Evolutionary conservation across 352 stramenopile genomes (phyloP), one percentile per base, ranked within the genome.

Genomic region (Globisporangium megalacanthum): DNA sequence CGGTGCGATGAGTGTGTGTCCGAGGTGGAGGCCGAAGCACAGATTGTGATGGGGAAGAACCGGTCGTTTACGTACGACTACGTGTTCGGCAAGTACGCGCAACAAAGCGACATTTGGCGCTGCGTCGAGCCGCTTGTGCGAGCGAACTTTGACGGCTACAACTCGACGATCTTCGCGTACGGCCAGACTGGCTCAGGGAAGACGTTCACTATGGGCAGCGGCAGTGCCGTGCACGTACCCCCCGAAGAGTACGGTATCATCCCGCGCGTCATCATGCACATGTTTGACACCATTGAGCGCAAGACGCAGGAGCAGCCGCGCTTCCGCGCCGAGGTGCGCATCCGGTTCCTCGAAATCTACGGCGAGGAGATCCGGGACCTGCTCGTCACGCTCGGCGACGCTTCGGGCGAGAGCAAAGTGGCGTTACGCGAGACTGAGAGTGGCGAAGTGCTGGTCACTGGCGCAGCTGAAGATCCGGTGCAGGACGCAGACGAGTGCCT

Each of bases 301-400:
- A 89, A 89, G 61, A 77, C 52, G 31, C 61, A 68, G 31, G 75
- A 79, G 31, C 86, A 80, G 7, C 61, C 74, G 31, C 75, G 79
- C 54, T 94, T 89, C 64, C 72, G 73, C 29, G 72, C 75, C 22
- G 65, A 88, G 37, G 62, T 95, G n/a, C 73, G 75, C 39, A 75
- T 94, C 47, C 75, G 80, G 19, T 99, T 98, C 68, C 65, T 97
- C 1, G 91, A 97, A 68, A 88, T 97, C 52, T 97, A 97, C 60
- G 77, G 85, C 58, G 91, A 97, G 61, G 84, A 97, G 54, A 94
- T 97, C 46, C 79, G 71, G 35, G 91, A 97, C 56, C 67, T 97
- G 53, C 77, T 97, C 20, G 84, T 89, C 19, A 83, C 83, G n/a
- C 70, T 93, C 17, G 72, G 68, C 3, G 75, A 85, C 33, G 73